These are phyloP conservation scores for Picea sitchensis DNA, from an alignment of 75 land plant genomes.

Conservation along the genomic window DNA sequence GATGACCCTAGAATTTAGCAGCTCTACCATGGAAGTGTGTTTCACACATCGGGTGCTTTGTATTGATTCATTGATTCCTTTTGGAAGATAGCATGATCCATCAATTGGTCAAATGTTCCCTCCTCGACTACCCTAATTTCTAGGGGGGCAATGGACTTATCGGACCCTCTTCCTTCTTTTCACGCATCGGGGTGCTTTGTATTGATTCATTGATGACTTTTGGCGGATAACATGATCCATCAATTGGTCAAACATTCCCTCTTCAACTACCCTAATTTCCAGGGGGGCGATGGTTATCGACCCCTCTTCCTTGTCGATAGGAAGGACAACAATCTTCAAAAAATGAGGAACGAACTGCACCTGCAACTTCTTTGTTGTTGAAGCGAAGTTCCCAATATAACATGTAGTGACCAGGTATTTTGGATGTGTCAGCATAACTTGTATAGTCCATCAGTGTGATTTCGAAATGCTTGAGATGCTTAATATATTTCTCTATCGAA, in stretches of 20 bases:
- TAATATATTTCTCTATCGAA: too few species aligned
- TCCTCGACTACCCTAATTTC: too few species aligned
- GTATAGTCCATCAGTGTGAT: conserved; percentile 44
- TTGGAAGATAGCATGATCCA: too few species aligned
- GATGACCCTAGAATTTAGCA: conserved; percentile 49
- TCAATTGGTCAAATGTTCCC: too few species aligned
- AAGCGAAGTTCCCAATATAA: conserved; percentile 65
- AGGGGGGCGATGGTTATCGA: conserved; percentile 59
- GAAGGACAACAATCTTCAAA: conserved; percentile 40
- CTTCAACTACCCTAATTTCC: conserved; percentile 61
- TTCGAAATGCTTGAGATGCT: too few species aligned
- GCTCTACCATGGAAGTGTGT: conserved; percentile 51
- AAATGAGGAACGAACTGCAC: background rate
- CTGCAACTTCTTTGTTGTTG: background rate
- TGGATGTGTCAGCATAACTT: conserved; percentile 58
- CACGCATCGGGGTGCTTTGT: conserved; percentile 83
- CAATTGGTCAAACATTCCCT: conserved; percentile 52
- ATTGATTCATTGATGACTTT: conserved; percentile 70
- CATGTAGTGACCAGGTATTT: conserved; percentile 76
- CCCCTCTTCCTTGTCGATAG: conserved; percentile 43
- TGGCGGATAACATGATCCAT: conserved; percentile 54
- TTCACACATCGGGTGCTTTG: too few species aligned
- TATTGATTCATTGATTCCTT: too few species aligned
- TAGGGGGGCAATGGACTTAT: too few species aligned
- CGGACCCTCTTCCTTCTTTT: too few species aligned